Percentiles rank a stretch among this genome's conserved stretches.
phyloP scores from a whole-genome alignment of 192 early-diverging fungal genomes.

The Backusella circina region DNA sequence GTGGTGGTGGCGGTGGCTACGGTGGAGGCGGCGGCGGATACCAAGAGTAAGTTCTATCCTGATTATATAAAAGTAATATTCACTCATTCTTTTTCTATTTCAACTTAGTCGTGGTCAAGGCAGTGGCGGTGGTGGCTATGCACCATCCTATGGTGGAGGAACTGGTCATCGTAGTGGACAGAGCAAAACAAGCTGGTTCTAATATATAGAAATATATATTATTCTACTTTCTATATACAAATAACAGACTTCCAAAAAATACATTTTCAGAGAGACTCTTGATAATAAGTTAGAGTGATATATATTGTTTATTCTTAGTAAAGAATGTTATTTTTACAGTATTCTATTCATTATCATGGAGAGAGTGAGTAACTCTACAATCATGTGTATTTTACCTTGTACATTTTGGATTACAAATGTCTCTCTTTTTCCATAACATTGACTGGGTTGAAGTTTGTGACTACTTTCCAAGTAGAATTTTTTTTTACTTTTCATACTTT shows the following conservation, averaged over 20 bases:
- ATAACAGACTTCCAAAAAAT: neutral
- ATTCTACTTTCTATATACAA: neutral
- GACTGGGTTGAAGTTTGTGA: neutral
- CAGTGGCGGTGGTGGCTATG: neutral
- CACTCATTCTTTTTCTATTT: neutral
- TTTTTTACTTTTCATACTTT: neutral
- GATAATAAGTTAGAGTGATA: too few species aligned
- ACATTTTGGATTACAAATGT: neutral
- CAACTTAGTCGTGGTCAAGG: neutral
- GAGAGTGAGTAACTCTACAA: too few species aligned
- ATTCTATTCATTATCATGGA: too few species aligned
- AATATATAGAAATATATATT: neutral
- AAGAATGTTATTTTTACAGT: too few species aligned
- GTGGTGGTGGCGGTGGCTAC: neutral
- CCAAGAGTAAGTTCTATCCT: neutral
- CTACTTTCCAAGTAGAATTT: neutral
- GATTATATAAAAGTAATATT: too few species aligned
- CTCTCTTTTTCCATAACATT: neutral
- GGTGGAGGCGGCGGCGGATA: neutral
- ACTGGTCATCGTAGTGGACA: constrained; percentile 28
- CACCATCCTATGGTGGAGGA: constrained; percentile 5
- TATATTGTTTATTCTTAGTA: too few species aligned
- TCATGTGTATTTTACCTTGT: too few species aligned
- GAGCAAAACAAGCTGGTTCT: constrained; percentile 43
- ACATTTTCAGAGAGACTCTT: too few species aligned